Percentiles rank a stretch among this genome's conserved stretches.
Evolutionary conservation across 2,329 filamentous ascomycete species (phyloP).

Genomic region (Zymoseptoria crescenta): DNA sequence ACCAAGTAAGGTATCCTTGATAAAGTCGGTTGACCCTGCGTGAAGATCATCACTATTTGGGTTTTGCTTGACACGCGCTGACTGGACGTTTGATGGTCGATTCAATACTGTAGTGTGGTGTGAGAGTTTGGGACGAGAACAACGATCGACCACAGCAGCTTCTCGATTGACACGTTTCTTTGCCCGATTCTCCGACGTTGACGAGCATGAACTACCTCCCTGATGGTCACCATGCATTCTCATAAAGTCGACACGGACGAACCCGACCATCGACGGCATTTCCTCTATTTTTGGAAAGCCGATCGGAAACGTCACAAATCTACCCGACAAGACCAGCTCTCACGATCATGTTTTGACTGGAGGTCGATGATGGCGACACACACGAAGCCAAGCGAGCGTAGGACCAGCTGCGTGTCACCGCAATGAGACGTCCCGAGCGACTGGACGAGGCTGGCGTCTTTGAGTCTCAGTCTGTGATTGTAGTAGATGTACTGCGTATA

Average conservation of each 20-base stretch:
- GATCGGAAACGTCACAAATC: neutral
- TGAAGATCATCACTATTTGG: neutral
- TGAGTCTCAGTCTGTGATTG: neutral
- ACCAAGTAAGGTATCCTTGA: neutral
- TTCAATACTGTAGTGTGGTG: too few relatives aligned
- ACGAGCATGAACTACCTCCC: too few relatives aligned
- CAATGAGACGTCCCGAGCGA: neutral
- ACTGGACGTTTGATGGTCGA: too few relatives aligned
- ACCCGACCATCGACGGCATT: neutral
- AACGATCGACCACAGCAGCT: too few relatives aligned
- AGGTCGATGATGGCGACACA: neutral
- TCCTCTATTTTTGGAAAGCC: neutral
- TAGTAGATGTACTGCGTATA: neutral
- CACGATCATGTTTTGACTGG: neutral
- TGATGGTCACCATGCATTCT: too few relatives aligned
- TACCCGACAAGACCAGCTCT: neutral
- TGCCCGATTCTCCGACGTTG: too few relatives aligned
- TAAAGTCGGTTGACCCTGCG: neutral
- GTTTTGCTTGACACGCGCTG: too few relatives aligned
- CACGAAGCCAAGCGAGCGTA: neutral
- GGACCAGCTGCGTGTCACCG: neutral
- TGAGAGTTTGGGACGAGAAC: too few relatives aligned
- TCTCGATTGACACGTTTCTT: too few relatives aligned
- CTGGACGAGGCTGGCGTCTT: neutral
- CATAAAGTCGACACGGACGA: neutral